These are phyloP conservation scores for Paramecium sexaurelia DNA, from an alignment of 73 alveolate genomes.

Conservation along the genomic window DNA sequence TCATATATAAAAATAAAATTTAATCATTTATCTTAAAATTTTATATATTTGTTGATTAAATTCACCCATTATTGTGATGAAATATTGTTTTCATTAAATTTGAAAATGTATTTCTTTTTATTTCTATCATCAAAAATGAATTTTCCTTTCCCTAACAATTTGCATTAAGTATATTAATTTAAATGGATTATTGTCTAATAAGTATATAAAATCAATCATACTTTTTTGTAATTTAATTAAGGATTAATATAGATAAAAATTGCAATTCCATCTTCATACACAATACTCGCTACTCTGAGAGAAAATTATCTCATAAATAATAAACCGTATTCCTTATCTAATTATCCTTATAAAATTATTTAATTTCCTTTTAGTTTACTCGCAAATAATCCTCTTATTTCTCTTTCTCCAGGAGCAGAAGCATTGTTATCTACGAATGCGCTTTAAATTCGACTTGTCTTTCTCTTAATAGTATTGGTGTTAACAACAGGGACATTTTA, in stretches of 20 bases:
- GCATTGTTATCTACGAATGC: not conserved
- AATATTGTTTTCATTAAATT: not conserved
- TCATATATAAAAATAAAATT: not conserved
- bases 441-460: not conserved
- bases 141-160: constrained; percentile 30
- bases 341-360: not conserved
- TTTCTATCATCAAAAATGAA: constrained; percentile 18
- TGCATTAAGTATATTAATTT: not conserved
- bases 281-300: not conserved
- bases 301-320: not conserved
- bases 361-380: not conserved
- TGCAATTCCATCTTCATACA: not conserved
- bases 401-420: not conserved
- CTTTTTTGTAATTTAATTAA: constrained; percentile 34
- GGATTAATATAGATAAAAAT: constrained; percentile 16
- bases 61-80: constrained; percentile 17
- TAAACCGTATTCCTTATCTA: constrained; percentile 34
- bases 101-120: constrained; percentile 28
- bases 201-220: not conserved
- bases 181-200: not conserved
- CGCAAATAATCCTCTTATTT: not conserved
- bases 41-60: not conserved
- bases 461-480: not conserved
- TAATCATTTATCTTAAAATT: not conserved
- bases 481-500: not conserved